Evolutionary conservation across 345 rosid species (phyloP), one percentile per base, ranked within the genome.

Genomic region (Triadica sebifera): DNA sequence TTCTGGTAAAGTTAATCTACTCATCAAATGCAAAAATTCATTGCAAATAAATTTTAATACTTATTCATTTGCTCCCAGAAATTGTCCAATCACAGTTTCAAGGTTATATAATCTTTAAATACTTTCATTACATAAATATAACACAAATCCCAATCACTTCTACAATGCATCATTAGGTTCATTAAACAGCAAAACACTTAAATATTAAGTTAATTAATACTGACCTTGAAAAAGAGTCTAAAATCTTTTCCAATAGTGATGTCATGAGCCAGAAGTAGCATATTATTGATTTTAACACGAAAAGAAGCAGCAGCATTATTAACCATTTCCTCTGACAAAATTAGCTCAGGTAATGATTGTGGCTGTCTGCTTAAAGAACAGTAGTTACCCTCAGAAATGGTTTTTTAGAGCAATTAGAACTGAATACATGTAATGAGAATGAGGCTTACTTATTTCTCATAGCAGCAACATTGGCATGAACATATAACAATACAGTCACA

Each of bases 251-350:
- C 97, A 75, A 90, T 85, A 43, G 96, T 92, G 19, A 87, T 89
- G 77, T 90, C 92, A 74, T 89, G 97, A 85, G 96, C 97, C 90
- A 90, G 86, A 58, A 92, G 93, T 81, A 92, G 94, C 56, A 90
- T 56, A 59, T 83, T 84, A 60, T 92, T 90, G 77, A 90, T 80
- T 82, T 89, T 92, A 66, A 86, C 85, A 78, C 97, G 95, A 69
- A 89, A 89, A 13, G 97, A 86, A 59, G 92, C 93, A 12, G 97
- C 95, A 0, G 88, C 91, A 77, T 82, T 87, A 62, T 86, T 84
- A 77, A 92, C 95, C 93, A 92, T 90, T 73, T 92, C 97, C 83
- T 92, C 97, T 22, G 97, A 92, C 52, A 92, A 64, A 74, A 81
- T 91, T 69, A 92, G 87, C 85, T 90, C 97, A 13, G 95, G 92